Evolutionary conservation across 306 rosid genomes (phyloP).

Genomic region (Rosa rugosa): DNA sequence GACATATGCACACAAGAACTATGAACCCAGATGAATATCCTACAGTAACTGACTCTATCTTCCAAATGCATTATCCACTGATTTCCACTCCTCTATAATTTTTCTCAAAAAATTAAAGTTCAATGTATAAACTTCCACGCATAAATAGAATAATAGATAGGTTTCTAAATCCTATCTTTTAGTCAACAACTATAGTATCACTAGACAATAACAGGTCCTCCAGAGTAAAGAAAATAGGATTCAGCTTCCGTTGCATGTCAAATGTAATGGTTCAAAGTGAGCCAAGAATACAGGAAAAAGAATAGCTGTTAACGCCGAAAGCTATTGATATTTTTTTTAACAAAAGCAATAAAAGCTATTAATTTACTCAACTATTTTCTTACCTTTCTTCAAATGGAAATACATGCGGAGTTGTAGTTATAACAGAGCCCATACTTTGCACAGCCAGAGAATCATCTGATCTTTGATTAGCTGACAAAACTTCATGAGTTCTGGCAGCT

Average conservation of each 20-base stretch:
- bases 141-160: not conserved
- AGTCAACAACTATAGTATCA: not conserved
- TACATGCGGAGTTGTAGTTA: slow-evolving; percentile 77
- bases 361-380: slow-evolving; percentile 11
- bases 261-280: not conserved
- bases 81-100: not conserved
- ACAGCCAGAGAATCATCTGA: slow-evolving; percentile 55
- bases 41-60: not conserved
- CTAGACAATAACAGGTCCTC: not conserved
- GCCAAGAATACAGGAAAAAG: not conserved
- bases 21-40: not conserved
- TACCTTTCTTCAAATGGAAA: slow-evolving; percentile 98
- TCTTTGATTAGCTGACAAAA: slow-evolving; percentile 55
- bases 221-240: not conserved
- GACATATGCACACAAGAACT: not conserved
- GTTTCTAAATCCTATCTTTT: not conserved
- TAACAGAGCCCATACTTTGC: slow-evolving; percentile 59
- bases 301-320: not conserved
- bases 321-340: not conserved
- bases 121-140: not conserved
- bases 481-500: slow-evolving; percentile 94
- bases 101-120: not conserved
- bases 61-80: not conserved
- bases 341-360: not conserved
- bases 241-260: not conserved